Evolutionary conservation across 2,329 filamentous ascomycete genomes (phyloP).

Genomic region (Tolypocladium sp.): DNA sequence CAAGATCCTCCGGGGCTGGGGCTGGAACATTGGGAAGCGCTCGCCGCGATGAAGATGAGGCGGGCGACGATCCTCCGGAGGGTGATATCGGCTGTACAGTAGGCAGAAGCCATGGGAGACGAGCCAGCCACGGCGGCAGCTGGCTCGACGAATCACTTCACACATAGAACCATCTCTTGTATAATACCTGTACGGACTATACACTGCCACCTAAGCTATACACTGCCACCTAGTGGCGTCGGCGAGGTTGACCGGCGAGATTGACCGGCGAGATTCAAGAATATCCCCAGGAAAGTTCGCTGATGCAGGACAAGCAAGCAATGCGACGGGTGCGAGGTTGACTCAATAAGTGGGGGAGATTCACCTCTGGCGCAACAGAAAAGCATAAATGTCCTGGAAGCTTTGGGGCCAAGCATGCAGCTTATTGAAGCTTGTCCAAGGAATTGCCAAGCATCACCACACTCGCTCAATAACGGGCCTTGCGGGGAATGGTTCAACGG

Average conservation of each 20-base stretch:
- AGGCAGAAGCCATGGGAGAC: not conserved
- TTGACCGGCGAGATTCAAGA: not conserved
- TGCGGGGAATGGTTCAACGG: not conserved
- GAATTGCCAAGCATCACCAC: not conserved
- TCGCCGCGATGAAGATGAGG: constrained; percentile 8
- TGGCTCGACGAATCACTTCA: not conserved
- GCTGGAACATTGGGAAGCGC: constrained; percentile 87
- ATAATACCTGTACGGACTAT: not conserved
- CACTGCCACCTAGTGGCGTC: not conserved
- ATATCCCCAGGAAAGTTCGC: not conserved
- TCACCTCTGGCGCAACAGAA: not conserved
- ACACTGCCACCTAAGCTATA: not conserved
- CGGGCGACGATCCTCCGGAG: not conserved
- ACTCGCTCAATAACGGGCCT: too few species aligned
- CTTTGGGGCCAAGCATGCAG: not conserved
- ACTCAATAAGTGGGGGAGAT: not conserved
- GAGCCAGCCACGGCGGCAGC: not conserved
- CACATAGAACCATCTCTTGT: not conserved
- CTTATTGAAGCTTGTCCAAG: not conserved
- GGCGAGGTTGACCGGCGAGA: not conserved
- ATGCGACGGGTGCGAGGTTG: not conserved
- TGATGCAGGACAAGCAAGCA: not conserved
- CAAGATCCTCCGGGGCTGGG: constrained; percentile 76
- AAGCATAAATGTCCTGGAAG: not conserved
- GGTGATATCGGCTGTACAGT: constrained; percentile 1